These are phyloP conservation scores for Rhododendron molle DNA, from an alignment of 148 eudicot species.

Conservation along the genomic window DNA sequence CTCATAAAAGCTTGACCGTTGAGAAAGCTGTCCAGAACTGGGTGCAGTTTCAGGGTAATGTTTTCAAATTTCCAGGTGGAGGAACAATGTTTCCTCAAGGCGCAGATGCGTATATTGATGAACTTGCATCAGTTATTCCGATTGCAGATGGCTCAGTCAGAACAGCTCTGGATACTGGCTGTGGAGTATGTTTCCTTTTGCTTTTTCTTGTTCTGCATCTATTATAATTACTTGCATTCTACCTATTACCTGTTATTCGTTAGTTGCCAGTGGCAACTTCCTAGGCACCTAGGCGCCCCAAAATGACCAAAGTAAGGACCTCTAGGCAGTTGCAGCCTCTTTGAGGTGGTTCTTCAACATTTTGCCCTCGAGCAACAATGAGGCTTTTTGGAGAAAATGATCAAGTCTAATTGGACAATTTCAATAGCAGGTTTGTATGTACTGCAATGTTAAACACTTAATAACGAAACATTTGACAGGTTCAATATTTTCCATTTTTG, in stretches of 20 bases:
- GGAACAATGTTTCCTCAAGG: slow-evolving; percentile 37
- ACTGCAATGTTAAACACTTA: too few species aligned
- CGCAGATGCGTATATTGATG: slow-evolving; percentile 31
- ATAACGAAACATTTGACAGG: not conserved
- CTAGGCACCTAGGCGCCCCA: not conserved
- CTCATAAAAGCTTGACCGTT: slow-evolving; percentile 34
- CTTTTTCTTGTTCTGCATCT: not conserved
- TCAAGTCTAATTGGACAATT: not conserved
- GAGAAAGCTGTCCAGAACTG: slow-evolving; percentile 36
- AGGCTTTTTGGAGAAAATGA: not conserved
- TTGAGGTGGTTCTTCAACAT: too few species aligned
- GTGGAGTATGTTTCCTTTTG: slow-evolving; percentile 22
- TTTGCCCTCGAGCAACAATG: too few species aligned
- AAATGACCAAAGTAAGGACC: not conserved
- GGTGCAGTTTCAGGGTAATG: slow-evolving; percentile 29
- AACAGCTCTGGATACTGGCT: slow-evolving; percentile 41
- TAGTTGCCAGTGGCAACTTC: not conserved
- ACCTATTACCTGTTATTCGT: not conserved
- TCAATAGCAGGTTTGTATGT: too few species aligned
- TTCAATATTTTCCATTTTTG: not conserved
- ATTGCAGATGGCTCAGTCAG: slow-evolving; percentile 30
- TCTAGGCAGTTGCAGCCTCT: not conserved
- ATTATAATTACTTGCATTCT: not conserved
- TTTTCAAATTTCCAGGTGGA: slow-evolving; percentile 35
- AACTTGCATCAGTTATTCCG: slow-evolving; percentile 33